Percentiles rank a stretch among this genome's conserved stretches.
phyloP scores from a whole-genome alignment of 768 basidiomycete species.

The Leccinum olivaceopallidum region DNA sequence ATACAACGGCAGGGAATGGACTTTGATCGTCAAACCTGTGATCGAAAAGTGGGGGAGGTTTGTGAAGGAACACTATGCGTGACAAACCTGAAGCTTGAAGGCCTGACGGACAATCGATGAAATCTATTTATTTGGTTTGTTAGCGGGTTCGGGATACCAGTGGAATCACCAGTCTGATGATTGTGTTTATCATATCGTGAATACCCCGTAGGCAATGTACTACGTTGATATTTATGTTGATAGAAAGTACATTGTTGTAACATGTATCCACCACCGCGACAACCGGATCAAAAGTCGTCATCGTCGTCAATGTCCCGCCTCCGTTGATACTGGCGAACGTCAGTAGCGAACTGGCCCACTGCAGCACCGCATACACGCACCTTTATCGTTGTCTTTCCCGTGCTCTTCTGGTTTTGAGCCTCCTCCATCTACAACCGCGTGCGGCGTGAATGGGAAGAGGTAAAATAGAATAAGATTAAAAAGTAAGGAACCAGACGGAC shows the following conservation, averaged over 20 bases:
- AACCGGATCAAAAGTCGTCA: slow-evolving; percentile 45
- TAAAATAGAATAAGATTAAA: not conserved
- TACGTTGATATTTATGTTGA: not conserved
- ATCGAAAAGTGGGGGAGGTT: slow-evolving; percentile 79
- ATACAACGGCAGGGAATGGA: slow-evolving; percentile 72
- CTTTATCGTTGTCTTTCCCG: slow-evolving; percentile 61
- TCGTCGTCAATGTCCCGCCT: slow-evolving; percentile 69
- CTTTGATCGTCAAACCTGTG: slow-evolving; percentile 69
- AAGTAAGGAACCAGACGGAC: no score
- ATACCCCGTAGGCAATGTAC: not conserved
- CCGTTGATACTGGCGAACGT: slow-evolving; percentile 52
- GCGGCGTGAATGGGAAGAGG: slow-evolving; percentile 5
- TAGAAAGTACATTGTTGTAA: not conserved
- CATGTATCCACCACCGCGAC: not conserved
- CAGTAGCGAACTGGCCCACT: not conserved
- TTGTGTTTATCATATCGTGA: not conserved
- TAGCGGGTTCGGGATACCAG: not conserved
- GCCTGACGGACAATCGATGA: not conserved
- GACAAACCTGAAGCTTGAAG: slow-evolving; percentile 6
- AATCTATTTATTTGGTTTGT: not conserved
- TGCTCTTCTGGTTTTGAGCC: slow-evolving; percentile 46
- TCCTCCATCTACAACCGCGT: slow-evolving; percentile 49
- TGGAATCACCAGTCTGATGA: not conserved
- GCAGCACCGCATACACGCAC: slow-evolving; percentile 32
- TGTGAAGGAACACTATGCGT: slow-evolving; percentile 37